Evolutionary conservation across 164 flowering plant species (phyloP).

Genomic region (Tinospora cordifolia): DNA sequence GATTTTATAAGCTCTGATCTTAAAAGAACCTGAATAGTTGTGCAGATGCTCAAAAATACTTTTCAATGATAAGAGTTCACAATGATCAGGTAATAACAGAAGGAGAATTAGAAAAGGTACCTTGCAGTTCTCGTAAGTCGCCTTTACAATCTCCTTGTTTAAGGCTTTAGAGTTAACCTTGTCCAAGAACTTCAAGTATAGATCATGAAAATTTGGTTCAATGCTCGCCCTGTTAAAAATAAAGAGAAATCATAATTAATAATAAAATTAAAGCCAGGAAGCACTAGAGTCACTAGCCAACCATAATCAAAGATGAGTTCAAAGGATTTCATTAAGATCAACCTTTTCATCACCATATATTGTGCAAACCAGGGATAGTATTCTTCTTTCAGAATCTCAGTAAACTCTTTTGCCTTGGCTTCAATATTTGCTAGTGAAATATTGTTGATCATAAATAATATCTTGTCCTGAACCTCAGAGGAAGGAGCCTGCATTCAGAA

Average conservation of each 20-base stretch:
- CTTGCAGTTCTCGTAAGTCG: constrained; percentile 97
- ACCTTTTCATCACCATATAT: constrained; percentile 99
- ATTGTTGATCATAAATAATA: constrained; percentile 82
- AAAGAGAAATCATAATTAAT: neutral
- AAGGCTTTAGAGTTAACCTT: constrained; percentile 66
- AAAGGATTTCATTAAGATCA: constrained; percentile 3
- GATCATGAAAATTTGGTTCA: constrained; percentile 95
- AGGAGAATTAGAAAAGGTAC: constrained; percentile 27
- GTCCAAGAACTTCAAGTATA: constrained; percentile 90
- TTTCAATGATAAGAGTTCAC: neutral
- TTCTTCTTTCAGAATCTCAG: constrained; percentile 68
- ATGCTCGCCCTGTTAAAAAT: constrained; percentile 74
- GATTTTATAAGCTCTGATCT: constrained; percentile 93
- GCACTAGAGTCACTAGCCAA: neutral
- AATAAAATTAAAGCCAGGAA: neutral
- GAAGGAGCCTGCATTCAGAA: constrained; percentile 60
- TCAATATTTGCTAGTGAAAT: constrained; percentile 69
- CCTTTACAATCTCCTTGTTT: constrained; percentile 72
- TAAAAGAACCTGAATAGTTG: constrained; percentile 63
- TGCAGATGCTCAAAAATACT: neutral
- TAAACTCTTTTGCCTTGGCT: constrained; percentile 75
- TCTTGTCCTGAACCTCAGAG: constrained; percentile 83
- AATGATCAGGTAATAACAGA: neutral
- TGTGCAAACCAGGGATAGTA: constrained; percentile 94
- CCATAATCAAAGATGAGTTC: neutral